Base-by-base conservation (phyloP, 192 early-diverging fungal genomes). In the Pilaira anomala region DNA sequence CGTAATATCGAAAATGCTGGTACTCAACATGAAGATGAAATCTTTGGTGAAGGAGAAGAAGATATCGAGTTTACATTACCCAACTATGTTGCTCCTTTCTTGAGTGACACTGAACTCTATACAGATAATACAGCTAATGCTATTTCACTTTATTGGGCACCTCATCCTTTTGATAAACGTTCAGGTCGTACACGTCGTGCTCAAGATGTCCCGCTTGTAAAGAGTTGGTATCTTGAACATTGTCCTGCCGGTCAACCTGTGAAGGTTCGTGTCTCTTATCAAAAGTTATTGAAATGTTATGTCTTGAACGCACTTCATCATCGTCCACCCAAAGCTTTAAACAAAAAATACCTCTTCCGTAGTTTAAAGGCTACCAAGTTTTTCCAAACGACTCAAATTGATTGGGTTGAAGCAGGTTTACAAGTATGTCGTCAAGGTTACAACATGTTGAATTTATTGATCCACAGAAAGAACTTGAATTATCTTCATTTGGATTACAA, bases 401-500 rank as follows among this genome's bases (percentile, higher is more conserved):
- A 99, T 76, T 99, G 97, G 97, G 95, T 99, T 46, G 97, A 99
- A 79, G 97, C 94, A 21, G 97, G 97, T 57, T 76, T 99, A 46
- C 97, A 99, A 78, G 95, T 99, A 29, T 95, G 91, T 71, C 85
- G 95, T 19, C 97, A 99, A 80, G 97, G 97, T 57, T 96, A 97
- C 80, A 99, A 97, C 71, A 99, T 99, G 97, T 83, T 99, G 19
- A 99, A 98, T 68, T 82, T 99, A 19, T 80, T 99, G 56, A 99
- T 99, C 68, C 94, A 99, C 79, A 89, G 97, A 51, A 98, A 98
- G 79, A 95, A 96, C 68, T 78, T 99, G 54, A 97, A 97, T 78
- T 99, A 97, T 71, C 80, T 99, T 62, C 97, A 99, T 66, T 79
- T 99, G 66, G 97, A 99, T 80, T 98, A 95, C 79, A 99, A 99